These are phyloP conservation scores for Reutealis trisperma DNA, from an alignment of 345 rosid species.

Conservation along the genomic window DNA sequence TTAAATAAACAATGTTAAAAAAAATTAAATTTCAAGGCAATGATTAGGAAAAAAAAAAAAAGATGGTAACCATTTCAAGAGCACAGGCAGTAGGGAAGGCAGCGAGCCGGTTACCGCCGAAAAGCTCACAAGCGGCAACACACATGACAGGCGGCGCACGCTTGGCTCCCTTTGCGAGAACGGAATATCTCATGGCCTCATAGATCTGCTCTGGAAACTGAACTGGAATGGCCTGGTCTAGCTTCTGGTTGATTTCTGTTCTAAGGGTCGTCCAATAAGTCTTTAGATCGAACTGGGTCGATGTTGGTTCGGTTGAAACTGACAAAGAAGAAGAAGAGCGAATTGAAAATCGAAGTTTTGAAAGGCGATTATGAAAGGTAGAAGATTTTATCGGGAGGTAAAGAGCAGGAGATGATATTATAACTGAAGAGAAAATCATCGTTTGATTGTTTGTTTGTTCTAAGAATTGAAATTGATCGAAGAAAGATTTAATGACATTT, in stretches of 20 bases:
- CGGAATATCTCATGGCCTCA: slow-evolving; percentile 95
- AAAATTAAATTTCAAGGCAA: neutral
- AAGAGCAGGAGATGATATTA: slow-evolving; percentile 31
- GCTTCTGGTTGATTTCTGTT: slow-evolving; percentile 65
- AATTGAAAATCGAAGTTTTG: slow-evolving; percentile 18
- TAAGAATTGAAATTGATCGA: too few species aligned
- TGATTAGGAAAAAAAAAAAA: neutral
- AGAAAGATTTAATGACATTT: neutral
- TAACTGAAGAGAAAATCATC: slow-evolving; percentile 41
- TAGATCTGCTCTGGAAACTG: slow-evolving; percentile 71
- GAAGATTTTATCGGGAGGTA: slow-evolving; percentile 27
- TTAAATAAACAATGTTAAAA: neutral
- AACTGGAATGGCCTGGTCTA: slow-evolving; percentile 71
- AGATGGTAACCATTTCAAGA: slow-evolving; percentile 78
- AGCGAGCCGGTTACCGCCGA: slow-evolving; percentile 75
- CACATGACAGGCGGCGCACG: slow-evolving; percentile 98
- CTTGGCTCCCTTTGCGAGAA: slow-evolving; percentile 77
- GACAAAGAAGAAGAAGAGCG: slow-evolving; percentile 43
- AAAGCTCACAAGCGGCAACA: slow-evolving; percentile 82
- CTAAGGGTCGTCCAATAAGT: slow-evolving; percentile 74
- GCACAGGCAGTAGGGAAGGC: slow-evolving; percentile 98
- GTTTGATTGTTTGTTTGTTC: neutral
- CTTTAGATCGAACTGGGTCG: slow-evolving; percentile 68
- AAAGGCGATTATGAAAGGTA: neutral
- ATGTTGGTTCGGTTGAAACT: slow-evolving; percentile 23